Conservation (phyloP, 768 basidiomycete species). For the Fibroporia radiculosa region DNA sequence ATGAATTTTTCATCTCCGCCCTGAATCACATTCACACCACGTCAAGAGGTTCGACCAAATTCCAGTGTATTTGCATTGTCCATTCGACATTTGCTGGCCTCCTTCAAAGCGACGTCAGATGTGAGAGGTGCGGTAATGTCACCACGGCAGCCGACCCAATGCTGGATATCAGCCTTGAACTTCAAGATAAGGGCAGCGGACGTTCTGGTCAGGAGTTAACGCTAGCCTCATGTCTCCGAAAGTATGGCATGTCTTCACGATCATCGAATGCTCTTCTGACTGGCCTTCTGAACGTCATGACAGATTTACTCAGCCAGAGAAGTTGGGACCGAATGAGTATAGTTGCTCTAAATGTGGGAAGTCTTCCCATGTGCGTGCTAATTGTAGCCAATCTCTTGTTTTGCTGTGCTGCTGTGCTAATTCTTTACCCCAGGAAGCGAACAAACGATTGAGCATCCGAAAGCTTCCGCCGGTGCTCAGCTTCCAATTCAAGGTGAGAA, state of each 20-base stretch:
- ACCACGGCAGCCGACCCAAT: conserved; percentile 83
- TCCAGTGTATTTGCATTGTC: conserved; percentile 84
- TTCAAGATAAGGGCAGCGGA: conserved; percentile 46
- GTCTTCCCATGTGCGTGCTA: conserved; percentile 45
- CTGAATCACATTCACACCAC: conserved; percentile 84
- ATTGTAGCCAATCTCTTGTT: conserved; percentile 1
- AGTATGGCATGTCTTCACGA: conserved; percentile 32
- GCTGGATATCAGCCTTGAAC: conserved; percentile 83
- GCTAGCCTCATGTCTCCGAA: conserved; percentile 64
- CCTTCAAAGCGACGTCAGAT: conserved; percentile 83
- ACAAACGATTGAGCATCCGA: conserved; percentile 77
- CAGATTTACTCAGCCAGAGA: conserved; percentile 84
- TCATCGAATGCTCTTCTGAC: conserved; percentile 6
- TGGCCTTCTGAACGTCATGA: no score
- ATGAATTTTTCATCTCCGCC: conserved; percentile 78
- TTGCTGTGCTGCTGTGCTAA: conserved; percentile 5
- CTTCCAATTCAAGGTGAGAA: conserved; percentile 85
- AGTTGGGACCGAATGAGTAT: conserved; percentile 75
- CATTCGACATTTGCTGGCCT: conserved; percentile 86
- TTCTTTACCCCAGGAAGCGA: conserved; percentile 36
- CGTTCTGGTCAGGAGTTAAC: conserved; percentile 49
- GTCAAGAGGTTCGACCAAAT: conserved; percentile 64
- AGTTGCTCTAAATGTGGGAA: conserved; percentile 78
- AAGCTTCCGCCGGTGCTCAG: conserved; percentile 85
- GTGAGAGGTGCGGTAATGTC: conserved; percentile 73